phyloP scores from a whole-genome alignment of 805 yeast species.

The Nakazawaea wyomingensis region DNA sequence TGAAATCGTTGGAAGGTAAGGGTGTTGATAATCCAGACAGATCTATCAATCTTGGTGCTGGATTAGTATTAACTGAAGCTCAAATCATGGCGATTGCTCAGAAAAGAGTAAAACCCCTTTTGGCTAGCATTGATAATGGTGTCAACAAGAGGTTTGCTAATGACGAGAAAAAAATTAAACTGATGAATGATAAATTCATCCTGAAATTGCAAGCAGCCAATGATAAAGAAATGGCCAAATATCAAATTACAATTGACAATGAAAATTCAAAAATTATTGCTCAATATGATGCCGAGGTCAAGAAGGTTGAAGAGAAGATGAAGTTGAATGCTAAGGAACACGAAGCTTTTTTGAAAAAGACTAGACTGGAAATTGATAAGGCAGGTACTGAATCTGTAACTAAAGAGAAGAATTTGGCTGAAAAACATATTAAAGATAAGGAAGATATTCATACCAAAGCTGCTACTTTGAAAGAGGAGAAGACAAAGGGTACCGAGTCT shows the following conservation, averaged over 20 bases:
- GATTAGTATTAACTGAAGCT: constrained; percentile 47
- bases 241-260: constrained; percentile 31
- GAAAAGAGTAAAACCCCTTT: constrained; percentile 48
- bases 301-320: constrained; percentile 20
- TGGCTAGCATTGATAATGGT: constrained; percentile 44
- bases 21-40: constrained; percentile 44
- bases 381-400: constrained; percentile 38
- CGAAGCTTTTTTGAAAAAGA: constrained; percentile 34
- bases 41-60: constrained; percentile 47
- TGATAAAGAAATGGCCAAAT: constrained; percentile 32
- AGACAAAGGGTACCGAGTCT: constrained; percentile 22
- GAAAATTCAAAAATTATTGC: constrained; percentile 31
- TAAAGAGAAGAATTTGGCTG: constrained; percentile 43
- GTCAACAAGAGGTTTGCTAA: constrained; percentile 28
- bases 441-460: constrained; percentile 37
- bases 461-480: constrained; percentile 35
- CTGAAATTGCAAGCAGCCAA: constrained; percentile 20
- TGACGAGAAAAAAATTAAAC: constrained; percentile 29
- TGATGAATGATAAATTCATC: constrained; percentile 17
- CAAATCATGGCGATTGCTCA: constrained; percentile 53
- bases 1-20: constrained; percentile 36
- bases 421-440: constrained; percentile 39
- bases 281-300: constrained; percentile 20
- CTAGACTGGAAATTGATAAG: constrained; percentile 38
- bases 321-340: constrained; percentile 27